These are phyloP conservation scores for Symbiodinium natans DNA, from an alignment of 73 alveolate genomes.

Conservation along the genomic window DNA sequence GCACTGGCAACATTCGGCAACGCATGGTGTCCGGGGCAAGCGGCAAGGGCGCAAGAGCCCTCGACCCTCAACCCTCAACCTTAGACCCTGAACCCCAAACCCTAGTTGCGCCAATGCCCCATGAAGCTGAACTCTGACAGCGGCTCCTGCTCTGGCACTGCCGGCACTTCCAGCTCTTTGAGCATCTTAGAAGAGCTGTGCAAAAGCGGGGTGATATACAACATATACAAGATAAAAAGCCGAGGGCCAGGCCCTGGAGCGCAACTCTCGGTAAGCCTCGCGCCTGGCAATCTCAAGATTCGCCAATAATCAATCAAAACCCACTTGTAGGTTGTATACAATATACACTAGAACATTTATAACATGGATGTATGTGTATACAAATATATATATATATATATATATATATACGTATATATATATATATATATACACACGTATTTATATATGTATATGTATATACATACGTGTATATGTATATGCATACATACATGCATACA, in stretches of 20 bases:
- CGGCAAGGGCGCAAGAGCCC: too few relatives aligned
- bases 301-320: background rate
- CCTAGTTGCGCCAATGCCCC: too few relatives aligned
- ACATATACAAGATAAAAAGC: too few relatives aligned
- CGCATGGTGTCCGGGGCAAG: too few relatives aligned
- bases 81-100: too few relatives aligned
- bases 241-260: conserved; percentile 6
- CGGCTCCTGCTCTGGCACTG: background rate
- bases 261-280: conserved; percentile 45
- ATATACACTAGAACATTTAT: background rate
- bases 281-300: conserved; percentile 7
- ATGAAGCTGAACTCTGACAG: background rate
- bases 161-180: background rate
- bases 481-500: background rate
- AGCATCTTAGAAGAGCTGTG: background rate
- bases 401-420: background rate
- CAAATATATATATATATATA: background rate
- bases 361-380: background rate
- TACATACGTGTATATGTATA: background rate
- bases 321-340: too few relatives aligned
- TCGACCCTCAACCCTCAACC: too few relatives aligned
- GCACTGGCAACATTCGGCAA: too few relatives aligned
- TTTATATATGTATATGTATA: background rate
- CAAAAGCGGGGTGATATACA: too few relatives aligned
- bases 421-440: background rate